Base-by-base conservation (phyloP, 768 basidiomycete genomes). In the Leccinum sublutescens region DNA sequence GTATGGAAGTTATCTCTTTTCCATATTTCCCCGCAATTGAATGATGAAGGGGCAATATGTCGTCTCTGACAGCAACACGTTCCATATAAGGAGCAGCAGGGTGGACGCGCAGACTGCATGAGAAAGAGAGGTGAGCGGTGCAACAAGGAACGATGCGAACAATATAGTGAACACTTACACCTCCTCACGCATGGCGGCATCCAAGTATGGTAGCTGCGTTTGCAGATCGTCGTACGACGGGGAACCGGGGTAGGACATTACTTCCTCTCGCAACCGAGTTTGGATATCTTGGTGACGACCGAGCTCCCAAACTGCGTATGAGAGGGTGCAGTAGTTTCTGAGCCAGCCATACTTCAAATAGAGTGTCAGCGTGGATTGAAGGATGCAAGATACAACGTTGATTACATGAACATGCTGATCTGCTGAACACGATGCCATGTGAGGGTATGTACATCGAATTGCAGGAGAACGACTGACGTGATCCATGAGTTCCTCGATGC, bases 381-480 rank as follows among this genome's bases (percentile, higher is more conserved):
- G 29, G 8, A 10, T 48, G 0, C 12, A 9, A 31, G 7, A 10
- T 7, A 10, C 17, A 27, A 43, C 9, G 23, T 23, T 49, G 12
- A 34, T 59, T 51, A 56, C 58, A 59, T 59, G 54, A 59, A 59
- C 58, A 59, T 59, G 58, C 58, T 59, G 12, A 59, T 59, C 58
- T 59, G 36, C 55, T 12, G 6, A 43, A 23, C 15, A 40, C 50
- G 23, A 14, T 59, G 29, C 3, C 15, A 23, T 25, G 17, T 55
- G 12, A 56, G 33, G 5, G 19, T 34, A 29, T 11, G 15, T 9
- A 19, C 19, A 27, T 34, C 14, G 7, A 15, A 8, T 31, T n/a
- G 3, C 33, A 34, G 23, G 19, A 10, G 14, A 5, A 14, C 12
- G 10, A 56, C 58, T 43, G 17, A 56, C 58, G 33, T 59, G 58